A percentile compares a stretch with the other conserved stretches of the same genome.
These are phyloP conservation scores for Mycena belliarum DNA, from an alignment of 768 basidiomycete genomes.

Conservation along the genomic window DNA sequence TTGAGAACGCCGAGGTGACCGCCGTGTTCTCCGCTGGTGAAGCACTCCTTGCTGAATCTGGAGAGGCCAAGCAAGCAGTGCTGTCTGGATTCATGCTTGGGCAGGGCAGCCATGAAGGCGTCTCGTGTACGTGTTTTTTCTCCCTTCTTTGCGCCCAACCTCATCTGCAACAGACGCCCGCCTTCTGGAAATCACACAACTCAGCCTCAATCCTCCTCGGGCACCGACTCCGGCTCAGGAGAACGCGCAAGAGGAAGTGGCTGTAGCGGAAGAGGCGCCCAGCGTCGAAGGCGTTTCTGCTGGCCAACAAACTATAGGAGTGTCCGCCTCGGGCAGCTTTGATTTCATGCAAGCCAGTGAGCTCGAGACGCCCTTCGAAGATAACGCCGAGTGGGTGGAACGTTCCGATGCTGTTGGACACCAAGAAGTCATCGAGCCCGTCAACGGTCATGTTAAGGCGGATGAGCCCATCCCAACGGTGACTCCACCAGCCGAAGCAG, in stretches of 20 bases:
- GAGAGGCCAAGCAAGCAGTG: slow-evolving; percentile 48
- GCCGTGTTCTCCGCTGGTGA: slow-evolving; percentile 56
- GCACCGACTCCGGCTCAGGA: slow-evolving; percentile 41
- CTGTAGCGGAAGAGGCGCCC: slow-evolving; percentile 28
- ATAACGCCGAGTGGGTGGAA: slow-evolving; percentile 59
- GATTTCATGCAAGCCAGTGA: slow-evolving; percentile 85
- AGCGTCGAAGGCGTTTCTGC: slow-evolving; percentile 28
- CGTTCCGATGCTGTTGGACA: slow-evolving; percentile 38
- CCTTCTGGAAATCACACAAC: slow-evolving; percentile 56
- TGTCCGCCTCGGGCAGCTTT: slow-evolving; percentile 56
- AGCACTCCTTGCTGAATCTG: slow-evolving; percentile 57
- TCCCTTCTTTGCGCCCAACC: slow-evolving; percentile 12
- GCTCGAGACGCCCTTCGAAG: slow-evolving; percentile 59
- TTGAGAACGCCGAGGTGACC: slow-evolving; percentile 53
- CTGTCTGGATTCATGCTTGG: slow-evolving; percentile 59
- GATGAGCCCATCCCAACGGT: slow-evolving; percentile 13
- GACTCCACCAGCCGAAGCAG: slow-evolving; percentile 19
- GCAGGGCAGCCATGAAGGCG: slow-evolving; percentile 59
- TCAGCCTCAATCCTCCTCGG: slow-evolving; percentile 52
- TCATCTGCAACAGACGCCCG: slow-evolving; percentile 52
- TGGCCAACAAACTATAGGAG: slow-evolving; percentile 41
- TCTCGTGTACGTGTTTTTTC: slow-evolving; percentile 54
- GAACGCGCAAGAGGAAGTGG: slow-evolving; percentile 27
- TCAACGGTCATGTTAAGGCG: slow-evolving; percentile 33
- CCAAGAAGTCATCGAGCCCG: slow-evolving; percentile 30